A percentile compares a stretch with the other conserved stretches of the same genome.
Evolutionary conservation across 805 yeast species (phyloP).

Genomic region (Brettanomyces sp.): DNA sequence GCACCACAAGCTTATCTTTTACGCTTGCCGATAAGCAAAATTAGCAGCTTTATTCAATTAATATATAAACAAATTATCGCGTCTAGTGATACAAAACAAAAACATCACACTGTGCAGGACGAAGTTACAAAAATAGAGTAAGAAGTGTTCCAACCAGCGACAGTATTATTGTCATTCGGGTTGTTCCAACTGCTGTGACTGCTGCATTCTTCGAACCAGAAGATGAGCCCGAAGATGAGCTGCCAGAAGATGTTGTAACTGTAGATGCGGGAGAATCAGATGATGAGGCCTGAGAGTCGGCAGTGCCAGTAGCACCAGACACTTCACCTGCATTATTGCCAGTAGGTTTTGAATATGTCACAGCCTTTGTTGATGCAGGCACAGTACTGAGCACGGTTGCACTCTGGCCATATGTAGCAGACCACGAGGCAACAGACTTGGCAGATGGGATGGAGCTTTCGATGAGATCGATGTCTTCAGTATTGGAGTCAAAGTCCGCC

Average conservation of each 20-base stretch:
- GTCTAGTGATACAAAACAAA: too few species aligned
- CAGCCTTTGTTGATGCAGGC: neutral
- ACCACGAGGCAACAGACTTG: conserved; percentile 33
- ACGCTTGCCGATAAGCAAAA: too few species aligned
- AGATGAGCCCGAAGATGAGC: neutral
- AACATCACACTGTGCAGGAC: too few species aligned
- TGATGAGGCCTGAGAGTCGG: neutral
- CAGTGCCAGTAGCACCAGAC: neutral
- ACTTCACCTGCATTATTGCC: neutral
- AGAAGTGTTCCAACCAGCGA: too few species aligned
- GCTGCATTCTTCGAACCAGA: neutral
- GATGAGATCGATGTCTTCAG: conserved; percentile 22
- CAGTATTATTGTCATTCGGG: too few species aligned
- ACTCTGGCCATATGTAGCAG: conserved; percentile 27
- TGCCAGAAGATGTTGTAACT: neutral
- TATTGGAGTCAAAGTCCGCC: conserved; percentile 4
- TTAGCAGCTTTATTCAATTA: too few species aligned
- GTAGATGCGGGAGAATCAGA: neutral
- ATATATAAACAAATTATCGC: too few species aligned
- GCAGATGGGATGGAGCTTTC: conserved; percentile 40
- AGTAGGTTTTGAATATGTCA: neutral
- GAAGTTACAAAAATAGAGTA: too few species aligned
- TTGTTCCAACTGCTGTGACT: too few species aligned
- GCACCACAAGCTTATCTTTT: too few species aligned
- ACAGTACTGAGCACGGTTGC: conserved; percentile 1